A percentile compares a stretch with the other conserved stretches of the same genome.
phyloP scores from a whole-genome alignment of 495 filamentous ascomycete species.

The Entonaema liquescens region DNA sequence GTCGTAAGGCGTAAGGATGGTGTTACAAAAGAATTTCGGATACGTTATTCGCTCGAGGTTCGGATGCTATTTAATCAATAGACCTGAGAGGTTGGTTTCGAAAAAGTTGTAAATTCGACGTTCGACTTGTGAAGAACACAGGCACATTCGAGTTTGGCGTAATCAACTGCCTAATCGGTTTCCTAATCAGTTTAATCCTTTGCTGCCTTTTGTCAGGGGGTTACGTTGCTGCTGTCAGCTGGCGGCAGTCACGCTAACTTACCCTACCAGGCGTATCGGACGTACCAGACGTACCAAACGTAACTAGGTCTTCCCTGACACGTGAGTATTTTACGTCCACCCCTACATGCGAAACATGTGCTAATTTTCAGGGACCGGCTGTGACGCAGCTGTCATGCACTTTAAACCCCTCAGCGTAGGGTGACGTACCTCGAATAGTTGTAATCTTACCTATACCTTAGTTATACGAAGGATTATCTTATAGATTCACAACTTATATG shows the following conservation, averaged over 20 bases:
- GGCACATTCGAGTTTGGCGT: slow-evolving; percentile 13
- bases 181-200: neutral
- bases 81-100: slow-evolving; percentile 11
- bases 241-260: slow-evolving; percentile 8
- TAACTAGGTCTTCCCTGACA: neutral
- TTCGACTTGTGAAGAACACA: neutral
- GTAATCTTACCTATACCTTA: too few relatives aligned
- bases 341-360: slow-evolving; percentile 1
- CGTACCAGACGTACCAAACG: neutral
- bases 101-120: slow-evolving; percentile 18
- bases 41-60: slow-evolving; percentile 6
- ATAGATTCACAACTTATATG: too few relatives aligned
- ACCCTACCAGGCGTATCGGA: neutral
- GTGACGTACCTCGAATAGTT: too few relatives aligned
- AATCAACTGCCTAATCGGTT: slow-evolving; percentile 22
- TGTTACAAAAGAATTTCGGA: neutral
- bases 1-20: neutral
- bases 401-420: neutral
- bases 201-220: slow-evolving; percentile 30
- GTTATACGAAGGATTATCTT: too few relatives aligned
- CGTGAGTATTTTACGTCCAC: slow-evolving; percentile 26
- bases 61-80: slow-evolving; percentile 6
- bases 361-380: neutral
- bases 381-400: neutral
- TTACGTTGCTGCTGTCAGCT: slow-evolving; percentile 1